Evolutionary conservation across 768 basidiomycete genomes (phyloP).

Genomic region (Naganishia kalamii): DNA sequence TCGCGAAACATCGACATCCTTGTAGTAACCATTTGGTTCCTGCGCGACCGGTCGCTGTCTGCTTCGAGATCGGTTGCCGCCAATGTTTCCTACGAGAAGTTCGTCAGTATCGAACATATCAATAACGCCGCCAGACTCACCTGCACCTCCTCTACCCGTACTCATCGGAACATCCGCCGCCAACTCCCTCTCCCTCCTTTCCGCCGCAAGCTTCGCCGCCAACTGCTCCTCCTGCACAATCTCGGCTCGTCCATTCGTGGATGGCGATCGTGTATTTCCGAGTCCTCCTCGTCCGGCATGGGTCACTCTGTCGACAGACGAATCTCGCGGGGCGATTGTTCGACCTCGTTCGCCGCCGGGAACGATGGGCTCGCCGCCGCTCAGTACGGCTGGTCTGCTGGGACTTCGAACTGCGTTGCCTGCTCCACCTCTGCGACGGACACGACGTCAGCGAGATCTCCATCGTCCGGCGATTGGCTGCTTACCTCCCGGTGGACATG

Average conservation of each 20-base stretch:
- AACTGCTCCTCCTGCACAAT: conserved; percentile 34
- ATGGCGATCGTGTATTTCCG: conserved; percentile 73
- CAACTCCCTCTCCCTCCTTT: conserved; percentile 35
- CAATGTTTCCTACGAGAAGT: background rate
- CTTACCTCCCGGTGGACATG: conserved; percentile 23
- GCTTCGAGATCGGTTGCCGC: conserved; percentile 10
- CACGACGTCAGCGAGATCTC: background rate
- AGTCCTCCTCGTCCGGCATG: conserved; percentile 68
- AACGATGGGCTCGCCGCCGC: conserved; percentile 30
- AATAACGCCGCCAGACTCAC: conserved; percentile 13
- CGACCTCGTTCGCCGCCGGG: conserved; percentile 38
- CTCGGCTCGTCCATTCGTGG: conserved; percentile 21
- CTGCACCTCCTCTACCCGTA: conserved; percentile 45
- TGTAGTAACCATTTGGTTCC: background rate
- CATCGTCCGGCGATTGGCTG: background rate
- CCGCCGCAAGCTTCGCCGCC: conserved; percentile 37
- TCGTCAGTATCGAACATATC: background rate
- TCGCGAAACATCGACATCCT: conserved; percentile 13
- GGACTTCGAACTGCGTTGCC: conserved; percentile 42
- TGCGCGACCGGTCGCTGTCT: background rate
- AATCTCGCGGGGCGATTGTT: background rate
- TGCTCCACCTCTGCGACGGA: conserved; percentile 33
- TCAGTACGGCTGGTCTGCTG: conserved; percentile 21
- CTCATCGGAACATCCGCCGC: conserved; percentile 34
- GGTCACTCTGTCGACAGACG: conserved; percentile 32